These are phyloP conservation scores for bread wheat (Triticum aestivum) DNA, from an alignment of 176 grass and related monocot genomes.

Conservation along the genomic window DNA sequence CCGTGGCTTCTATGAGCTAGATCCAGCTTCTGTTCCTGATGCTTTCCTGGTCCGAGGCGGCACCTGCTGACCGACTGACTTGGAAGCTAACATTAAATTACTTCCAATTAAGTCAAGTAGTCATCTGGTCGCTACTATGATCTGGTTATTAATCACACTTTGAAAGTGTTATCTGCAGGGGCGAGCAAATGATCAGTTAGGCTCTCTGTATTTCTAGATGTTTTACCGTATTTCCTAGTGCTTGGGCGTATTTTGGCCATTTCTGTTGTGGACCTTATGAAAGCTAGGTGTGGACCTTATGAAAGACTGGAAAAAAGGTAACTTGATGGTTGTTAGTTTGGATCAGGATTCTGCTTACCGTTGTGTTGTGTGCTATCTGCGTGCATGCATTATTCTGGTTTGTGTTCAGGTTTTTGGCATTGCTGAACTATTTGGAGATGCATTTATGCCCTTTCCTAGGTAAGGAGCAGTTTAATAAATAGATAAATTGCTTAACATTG, in stretches of 20 bases:
- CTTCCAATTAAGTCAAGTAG: background rate
- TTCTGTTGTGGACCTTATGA: background rate
- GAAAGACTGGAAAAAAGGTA: background rate
- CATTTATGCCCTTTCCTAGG: background rate
- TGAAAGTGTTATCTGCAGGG: background rate
- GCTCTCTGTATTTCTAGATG: background rate
- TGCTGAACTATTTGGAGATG: background rate
- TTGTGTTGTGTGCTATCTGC: background rate
- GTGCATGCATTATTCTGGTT: background rate
- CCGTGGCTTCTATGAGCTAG: constrained; percentile 65
- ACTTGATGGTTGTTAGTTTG: background rate
- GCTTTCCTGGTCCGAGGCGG: constrained; percentile 26
- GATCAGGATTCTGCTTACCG: background rate
- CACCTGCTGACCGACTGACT: constrained; percentile 5
- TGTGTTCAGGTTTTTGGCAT: background rate
- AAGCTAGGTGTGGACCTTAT: background rate
- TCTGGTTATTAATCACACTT: background rate
- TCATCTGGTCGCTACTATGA: background rate
- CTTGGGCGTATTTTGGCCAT: background rate
- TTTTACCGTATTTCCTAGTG: background rate
- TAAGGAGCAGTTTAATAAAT: background rate
- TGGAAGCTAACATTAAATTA: constrained; percentile 6
- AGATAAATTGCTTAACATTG: background rate
- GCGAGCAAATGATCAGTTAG: constrained; percentile 4
- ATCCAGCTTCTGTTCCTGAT: constrained; percentile 65